Conservation (phyloP, 2,329 filamentous ascomycete species). For the Sporothrix variecibatus region DNA sequence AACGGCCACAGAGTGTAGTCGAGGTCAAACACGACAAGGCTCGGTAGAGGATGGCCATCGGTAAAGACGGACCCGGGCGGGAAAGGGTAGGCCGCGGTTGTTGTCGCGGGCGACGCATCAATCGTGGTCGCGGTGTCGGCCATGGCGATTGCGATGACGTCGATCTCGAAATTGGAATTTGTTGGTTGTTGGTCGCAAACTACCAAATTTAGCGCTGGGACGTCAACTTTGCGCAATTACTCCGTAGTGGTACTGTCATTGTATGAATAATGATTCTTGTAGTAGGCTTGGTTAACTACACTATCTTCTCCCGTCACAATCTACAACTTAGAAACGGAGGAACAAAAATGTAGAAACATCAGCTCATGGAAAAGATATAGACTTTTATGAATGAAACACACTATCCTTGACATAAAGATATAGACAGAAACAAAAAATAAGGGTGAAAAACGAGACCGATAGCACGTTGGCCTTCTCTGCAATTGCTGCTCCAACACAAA, state of each 20-base stretch:
- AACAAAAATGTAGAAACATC: no score
- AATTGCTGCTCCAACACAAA: no score
- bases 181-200: neutral
- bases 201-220: neutral
- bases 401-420: no score
- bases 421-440: no score
- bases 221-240: no score
- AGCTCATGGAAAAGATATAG: no score
- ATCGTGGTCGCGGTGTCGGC: neutral
- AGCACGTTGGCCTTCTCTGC: no score
- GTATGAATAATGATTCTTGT: neutral
- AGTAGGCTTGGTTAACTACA: no score
- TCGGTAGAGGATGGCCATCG: slow-evolving; percentile 70
- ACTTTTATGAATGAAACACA: no score
- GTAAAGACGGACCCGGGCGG: slow-evolving; percentile 26
- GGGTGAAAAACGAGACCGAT: no score
- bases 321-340: no score
- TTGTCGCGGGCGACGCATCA: neutral
- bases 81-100: neutral
- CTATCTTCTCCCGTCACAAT: no score
- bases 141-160: slow-evolving; percentile 14
- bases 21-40: slow-evolving; percentile 87
- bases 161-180: neutral
- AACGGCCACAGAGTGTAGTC: slow-evolving; percentile 99
- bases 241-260: neutral